Percentiles rank a stretch among this genome's conserved stretches.
Conservation (phyloP, 352 stramenopile species). For the Thalassiosira livingstoniorum region DNA sequence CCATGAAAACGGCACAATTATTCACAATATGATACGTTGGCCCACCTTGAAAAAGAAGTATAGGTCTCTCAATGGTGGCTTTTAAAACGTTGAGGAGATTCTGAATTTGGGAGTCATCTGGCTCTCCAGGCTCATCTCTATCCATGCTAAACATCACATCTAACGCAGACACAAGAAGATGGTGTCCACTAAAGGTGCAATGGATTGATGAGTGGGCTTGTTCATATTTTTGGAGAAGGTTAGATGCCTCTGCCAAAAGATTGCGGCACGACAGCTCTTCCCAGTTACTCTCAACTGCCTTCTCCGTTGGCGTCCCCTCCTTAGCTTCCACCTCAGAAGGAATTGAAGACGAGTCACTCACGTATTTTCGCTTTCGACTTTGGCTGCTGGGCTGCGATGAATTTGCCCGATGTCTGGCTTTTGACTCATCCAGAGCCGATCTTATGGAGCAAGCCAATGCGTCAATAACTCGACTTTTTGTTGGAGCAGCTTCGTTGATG, state of each 20-base stretch:
- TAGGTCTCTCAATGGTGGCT: conserved; percentile 73
- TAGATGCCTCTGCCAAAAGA: conserved; percentile 73
- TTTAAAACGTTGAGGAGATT: conserved; percentile 79
- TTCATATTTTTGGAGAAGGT: conserved; percentile 70
- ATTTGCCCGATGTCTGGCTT: conserved; percentile 63
- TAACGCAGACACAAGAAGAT: conserved; percentile 75
- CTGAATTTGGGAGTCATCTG: conserved; percentile 78
- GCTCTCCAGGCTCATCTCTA: conserved; percentile 61
- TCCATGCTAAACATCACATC: conserved; percentile 72
- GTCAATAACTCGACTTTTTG: conserved; percentile 72
- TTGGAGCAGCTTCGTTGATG: conserved; percentile 74
- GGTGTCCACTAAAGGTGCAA: conserved; percentile 68
- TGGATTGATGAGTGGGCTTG: conserved; percentile 23
- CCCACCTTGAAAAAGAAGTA: conserved; percentile 72
- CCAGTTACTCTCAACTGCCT: conserved; percentile 69
- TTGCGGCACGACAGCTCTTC: conserved; percentile 75
- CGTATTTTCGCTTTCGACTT: conserved; percentile 23
- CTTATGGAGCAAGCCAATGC: conserved; percentile 76
- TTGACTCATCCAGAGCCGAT: conserved; percentile 75
- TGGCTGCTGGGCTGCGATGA: conserved; percentile 5
- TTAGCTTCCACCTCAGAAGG: conserved; percentile 13
- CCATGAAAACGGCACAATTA: conserved; percentile 72
- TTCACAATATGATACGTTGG: conserved; percentile 81
- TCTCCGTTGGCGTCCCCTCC: conserved; percentile 55
- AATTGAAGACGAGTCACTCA: neutral